phyloP scores from a whole-genome alignment of 1,139 yeast species.

The Hyphopichia buzzinii region DNA sequence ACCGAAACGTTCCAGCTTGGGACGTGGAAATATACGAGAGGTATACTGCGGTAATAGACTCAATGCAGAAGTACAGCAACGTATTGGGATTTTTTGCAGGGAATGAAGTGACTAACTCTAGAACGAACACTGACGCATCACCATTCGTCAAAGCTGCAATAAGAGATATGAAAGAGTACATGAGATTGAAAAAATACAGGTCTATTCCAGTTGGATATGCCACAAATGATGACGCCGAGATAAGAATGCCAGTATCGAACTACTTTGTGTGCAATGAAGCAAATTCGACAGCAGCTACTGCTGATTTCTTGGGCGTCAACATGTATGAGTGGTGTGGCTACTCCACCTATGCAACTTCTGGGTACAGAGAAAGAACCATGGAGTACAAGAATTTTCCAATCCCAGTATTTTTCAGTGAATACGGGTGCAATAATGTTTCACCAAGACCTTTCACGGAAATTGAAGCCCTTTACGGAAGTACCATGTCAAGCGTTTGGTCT shows the following conservation, averaged over 20 bases:
- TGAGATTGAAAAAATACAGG: constrained; percentile 41
- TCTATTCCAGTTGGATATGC: constrained; percentile 62
- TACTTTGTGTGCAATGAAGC: constrained; percentile 50
- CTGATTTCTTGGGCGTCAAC: constrained; percentile 59
- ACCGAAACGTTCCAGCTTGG: constrained; percentile 51
- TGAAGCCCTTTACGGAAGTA: constrained; percentile 33
- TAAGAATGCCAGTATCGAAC: constrained; percentile 43
- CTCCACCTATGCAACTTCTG: constrained; percentile 54
- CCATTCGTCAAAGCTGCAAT: constrained; percentile 65
- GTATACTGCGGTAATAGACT: constrained; percentile 50
- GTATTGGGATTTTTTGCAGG: constrained; percentile 61
- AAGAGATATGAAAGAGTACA: constrained; percentile 53
- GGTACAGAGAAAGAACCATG: constrained; percentile 52
- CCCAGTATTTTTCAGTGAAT: constrained; percentile 63
- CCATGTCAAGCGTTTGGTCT: constrained; percentile 40
- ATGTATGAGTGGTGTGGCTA: constrained; percentile 73
- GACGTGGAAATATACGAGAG: constrained; percentile 31
- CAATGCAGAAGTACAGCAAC: constrained; percentile 48
- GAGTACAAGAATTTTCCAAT: constrained; percentile 47
- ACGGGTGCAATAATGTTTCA: constrained; percentile 53
- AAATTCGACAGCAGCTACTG: constrained; percentile 16
- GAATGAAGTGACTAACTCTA: constrained; percentile 57
- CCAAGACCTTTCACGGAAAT: constrained; percentile 59
- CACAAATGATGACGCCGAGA: constrained; percentile 55
- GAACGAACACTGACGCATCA: constrained; percentile 47